Percentiles rank a stretch among this genome's conserved stretches.
These are phyloP conservation scores for Capsella bursapastoris DNA, from an alignment of 345 rosid species.

Conservation along the genomic window DNA sequence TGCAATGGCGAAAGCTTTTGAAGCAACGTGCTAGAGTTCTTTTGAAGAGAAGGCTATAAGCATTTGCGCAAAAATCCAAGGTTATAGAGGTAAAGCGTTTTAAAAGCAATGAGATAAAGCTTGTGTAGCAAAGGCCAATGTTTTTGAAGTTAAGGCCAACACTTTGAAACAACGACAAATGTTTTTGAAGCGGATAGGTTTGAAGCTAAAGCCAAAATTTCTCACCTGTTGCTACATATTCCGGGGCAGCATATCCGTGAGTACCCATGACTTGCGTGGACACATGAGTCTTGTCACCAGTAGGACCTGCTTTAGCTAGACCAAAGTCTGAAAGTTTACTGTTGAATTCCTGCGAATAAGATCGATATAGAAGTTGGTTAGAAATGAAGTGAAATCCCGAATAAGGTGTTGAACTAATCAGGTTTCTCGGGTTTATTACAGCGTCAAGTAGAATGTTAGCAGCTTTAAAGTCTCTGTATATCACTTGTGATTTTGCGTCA, in stretches of 20 bases:
- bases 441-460: slow-evolving; percentile 90
- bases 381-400: neutral
- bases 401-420: neutral
- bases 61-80: neutral
- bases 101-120: neutral
- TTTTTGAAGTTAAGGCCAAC: neutral
- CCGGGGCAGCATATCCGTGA: slow-evolving; percentile 97
- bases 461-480: slow-evolving; percentile 96
- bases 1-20: neutral
- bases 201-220: slow-evolving; percentile 6
- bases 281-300: slow-evolving; percentile 95
- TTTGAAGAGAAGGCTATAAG: neutral
- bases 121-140: neutral
- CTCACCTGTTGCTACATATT: slow-evolving; percentile 94
- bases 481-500: slow-evolving; percentile 88
- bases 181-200: neutral
- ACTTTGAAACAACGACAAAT: neutral
- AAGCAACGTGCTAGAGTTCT: neutral
- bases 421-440: slow-evolving; percentile 50
- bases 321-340: slow-evolving; percentile 95
- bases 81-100: neutral
- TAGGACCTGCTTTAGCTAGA: slow-evolving; percentile 97
- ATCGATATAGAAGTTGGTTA: neutral
- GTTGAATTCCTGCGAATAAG: slow-evolving; percentile 74
- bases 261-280: slow-evolving; percentile 99